These are phyloP conservation scores for Talaromyces trachyspermus DNA, from an alignment of 495 filamentous ascomycete species.

Conservation along the genomic window DNA sequence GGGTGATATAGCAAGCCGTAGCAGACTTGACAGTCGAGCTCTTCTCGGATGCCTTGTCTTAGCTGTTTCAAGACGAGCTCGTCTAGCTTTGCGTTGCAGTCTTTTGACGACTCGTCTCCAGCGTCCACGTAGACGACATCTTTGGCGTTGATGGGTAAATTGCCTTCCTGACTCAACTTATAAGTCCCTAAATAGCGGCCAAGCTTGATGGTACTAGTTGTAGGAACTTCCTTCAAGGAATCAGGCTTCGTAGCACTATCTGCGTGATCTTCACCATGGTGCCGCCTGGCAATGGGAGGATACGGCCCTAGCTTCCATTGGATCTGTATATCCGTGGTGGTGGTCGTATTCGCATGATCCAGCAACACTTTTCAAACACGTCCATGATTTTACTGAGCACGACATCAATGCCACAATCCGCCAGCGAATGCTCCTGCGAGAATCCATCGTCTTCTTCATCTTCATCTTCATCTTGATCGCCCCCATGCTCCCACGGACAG, in stretches of 20 bases:
- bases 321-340: slow-evolving; percentile 22
- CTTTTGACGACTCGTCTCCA: slow-evolving; percentile 23
- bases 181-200: slow-evolving; percentile 26
- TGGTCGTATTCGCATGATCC: slow-evolving; percentile 13
- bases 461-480: too few relatives aligned
- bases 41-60: slow-evolving; percentile 51
- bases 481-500: slow-evolving; percentile 54
- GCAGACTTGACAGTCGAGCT: slow-evolving; percentile 85
- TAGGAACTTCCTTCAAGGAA: not conserved
- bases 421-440: slow-evolving; percentile 61
- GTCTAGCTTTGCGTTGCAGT: slow-evolving; percentile 39
- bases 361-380: slow-evolving; percentile 40
- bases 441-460: slow-evolving; percentile 33
- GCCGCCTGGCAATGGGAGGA: slow-evolving; percentile 11
- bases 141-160: slow-evolving; percentile 25
- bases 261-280: slow-evolving; percentile 19
- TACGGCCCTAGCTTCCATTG: slow-evolving; percentile 4
- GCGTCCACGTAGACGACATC: slow-evolving; percentile 46
- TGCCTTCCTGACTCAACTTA: slow-evolving; percentile 21
- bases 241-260: slow-evolving; percentile 3
- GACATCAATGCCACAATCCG: slow-evolving; percentile 71
- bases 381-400: slow-evolving; percentile 58
- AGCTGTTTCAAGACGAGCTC: slow-evolving; percentile 44
- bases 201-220: slow-evolving; percentile 9
- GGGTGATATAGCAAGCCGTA: slow-evolving; percentile 73